A percentile compares a stretch with the other conserved stretches of the same genome.
phyloP scores from a whole-genome alignment of 2,329 filamentous ascomycete species.

The Plectosphaerella plurivora region DNA sequence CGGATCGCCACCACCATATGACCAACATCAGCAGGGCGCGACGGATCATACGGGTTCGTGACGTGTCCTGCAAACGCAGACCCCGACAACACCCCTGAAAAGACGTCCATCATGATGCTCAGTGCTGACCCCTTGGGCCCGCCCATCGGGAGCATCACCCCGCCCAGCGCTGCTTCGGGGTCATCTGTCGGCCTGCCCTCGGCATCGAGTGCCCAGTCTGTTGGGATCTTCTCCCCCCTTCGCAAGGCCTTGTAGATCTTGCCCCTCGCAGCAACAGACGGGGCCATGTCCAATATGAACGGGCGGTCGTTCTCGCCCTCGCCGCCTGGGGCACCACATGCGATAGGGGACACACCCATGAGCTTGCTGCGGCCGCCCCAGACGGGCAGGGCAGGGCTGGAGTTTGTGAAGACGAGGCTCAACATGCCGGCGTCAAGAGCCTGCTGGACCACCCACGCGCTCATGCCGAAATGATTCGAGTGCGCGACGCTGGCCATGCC shows the following conservation, averaged over 20 bases:
- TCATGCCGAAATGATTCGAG: constrained; percentile 82
- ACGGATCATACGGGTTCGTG: constrained; percentile 70
- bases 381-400: constrained; percentile 65
- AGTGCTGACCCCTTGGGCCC: constrained; percentile 77
- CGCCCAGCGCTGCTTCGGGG: constrained; percentile 64
- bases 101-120: constrained; percentile 85
- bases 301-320: constrained; percentile 42
- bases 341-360: constrained; percentile 70
- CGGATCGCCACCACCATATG: constrained; percentile 72
- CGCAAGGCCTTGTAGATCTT: constrained; percentile 69
- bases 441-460: constrained; percentile 74
- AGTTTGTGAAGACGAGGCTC: constrained; percentile 68
- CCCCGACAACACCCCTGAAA: constrained; percentile 73
- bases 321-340: constrained; percentile 68
- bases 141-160: constrained; percentile 83
- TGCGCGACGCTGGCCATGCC: constrained; percentile 73
- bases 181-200: constrained; percentile 69
- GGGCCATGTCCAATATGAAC: constrained; percentile 76
- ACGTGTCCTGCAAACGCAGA: constrained; percentile 76
- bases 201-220: constrained; percentile 70
- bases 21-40: constrained; percentile 64
- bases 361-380: constrained; percentile 66
- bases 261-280: constrained; percentile 63
- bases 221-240: constrained; percentile 64
- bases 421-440: constrained; percentile 69